Conservation (phyloP, 2,329 filamentous ascomycete species). For the Nannizziopsis arthrosporioides region DNA sequence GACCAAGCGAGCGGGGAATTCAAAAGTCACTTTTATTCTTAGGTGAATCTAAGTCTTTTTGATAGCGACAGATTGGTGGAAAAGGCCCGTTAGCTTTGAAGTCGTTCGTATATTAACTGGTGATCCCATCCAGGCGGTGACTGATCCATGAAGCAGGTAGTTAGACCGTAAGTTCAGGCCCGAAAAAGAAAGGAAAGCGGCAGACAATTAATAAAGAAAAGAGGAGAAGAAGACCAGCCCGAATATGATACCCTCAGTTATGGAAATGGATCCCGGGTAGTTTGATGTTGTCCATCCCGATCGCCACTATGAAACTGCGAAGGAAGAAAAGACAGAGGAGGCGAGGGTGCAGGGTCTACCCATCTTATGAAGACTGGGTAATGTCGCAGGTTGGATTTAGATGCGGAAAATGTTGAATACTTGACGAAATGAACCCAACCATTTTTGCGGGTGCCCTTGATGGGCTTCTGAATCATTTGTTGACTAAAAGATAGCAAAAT, state of each 20-base stretch:
- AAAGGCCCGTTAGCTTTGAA: too few species aligned
- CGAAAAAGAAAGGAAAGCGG: not conserved
- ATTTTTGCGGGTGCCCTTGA: too few species aligned
- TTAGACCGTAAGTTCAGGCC: conserved; percentile 6
- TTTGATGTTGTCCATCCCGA: not conserved
- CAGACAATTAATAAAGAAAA: not conserved
- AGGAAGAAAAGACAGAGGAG: not conserved
- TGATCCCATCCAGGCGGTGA: too few species aligned
- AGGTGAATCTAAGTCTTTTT: too few species aligned
- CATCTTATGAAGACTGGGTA: not conserved
- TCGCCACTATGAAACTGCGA: not conserved
- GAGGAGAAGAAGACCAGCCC: not conserved
- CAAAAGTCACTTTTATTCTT: too few species aligned
- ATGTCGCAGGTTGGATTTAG: not conserved
- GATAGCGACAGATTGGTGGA: too few species aligned
- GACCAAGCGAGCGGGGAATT: too few species aligned
- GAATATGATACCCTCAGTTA: not conserved
- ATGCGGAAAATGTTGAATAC: not conserved
- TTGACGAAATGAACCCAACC: not conserved
- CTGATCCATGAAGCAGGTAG: not conserved
- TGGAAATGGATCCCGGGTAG: not conserved
- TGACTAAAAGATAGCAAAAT: too few species aligned
- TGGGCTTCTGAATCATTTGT: too few species aligned
- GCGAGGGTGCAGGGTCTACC: not conserved
- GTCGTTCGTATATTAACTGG: too few species aligned